Conservation (phyloP, 441 rosid species). For the Omphalea diandra region DNA sequence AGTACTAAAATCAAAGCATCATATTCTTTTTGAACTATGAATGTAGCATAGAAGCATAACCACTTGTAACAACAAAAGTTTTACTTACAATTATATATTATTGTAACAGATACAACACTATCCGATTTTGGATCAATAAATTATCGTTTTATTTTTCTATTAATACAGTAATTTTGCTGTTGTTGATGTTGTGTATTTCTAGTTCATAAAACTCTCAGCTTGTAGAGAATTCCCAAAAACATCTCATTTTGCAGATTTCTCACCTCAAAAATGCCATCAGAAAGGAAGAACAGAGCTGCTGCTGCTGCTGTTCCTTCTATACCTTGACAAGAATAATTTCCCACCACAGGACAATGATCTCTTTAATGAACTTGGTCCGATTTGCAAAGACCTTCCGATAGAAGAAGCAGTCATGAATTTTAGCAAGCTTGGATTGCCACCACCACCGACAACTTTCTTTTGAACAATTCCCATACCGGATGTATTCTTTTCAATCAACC, state of each 20-base stretch:
- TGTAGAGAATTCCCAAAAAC: constrained; percentile 19
- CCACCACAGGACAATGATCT: constrained; percentile 56
- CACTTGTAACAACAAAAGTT: neutral
- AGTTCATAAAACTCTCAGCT: constrained; percentile 13
- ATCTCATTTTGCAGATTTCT: constrained; percentile 12
- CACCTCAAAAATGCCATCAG: constrained; percentile 17
- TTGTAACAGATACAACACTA: constrained; percentile 4
- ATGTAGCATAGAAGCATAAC: neutral
- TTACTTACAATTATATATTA: constrained; percentile 19
- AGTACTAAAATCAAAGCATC: neutral
- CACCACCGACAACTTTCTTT: constrained; percentile 20
- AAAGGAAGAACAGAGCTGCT: constrained; percentile 25
- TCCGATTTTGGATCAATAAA: neutral
- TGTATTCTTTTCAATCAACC: constrained; percentile 19
- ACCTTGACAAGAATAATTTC: constrained; percentile 38
- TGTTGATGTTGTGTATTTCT: neutral
- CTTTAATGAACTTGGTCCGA: constrained; percentile 34
- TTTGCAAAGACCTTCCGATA: constrained; percentile 31
- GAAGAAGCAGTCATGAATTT: constrained; percentile 34
- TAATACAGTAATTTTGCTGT: neutral
- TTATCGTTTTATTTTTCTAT: neutral
- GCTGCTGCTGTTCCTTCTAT: constrained; percentile 27
- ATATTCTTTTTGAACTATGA: no score
- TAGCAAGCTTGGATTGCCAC: constrained; percentile 30
- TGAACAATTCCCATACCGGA: constrained; percentile 19